Evolutionary conservation across 768 basidiomycete genomes (phyloP).

Genomic region (Russula compacta): DNA sequence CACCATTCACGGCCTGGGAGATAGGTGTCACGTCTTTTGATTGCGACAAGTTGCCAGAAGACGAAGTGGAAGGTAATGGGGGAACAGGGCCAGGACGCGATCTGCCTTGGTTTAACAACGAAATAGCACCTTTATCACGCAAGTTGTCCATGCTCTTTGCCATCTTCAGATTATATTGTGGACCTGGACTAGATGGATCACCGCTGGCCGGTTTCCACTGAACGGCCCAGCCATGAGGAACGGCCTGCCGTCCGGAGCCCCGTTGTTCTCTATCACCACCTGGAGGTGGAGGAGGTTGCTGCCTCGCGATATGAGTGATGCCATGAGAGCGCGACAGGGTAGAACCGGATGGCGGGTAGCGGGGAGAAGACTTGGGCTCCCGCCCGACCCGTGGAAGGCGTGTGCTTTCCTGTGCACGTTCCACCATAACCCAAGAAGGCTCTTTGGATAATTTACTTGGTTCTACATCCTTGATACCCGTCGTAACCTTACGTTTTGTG

Average conservation of each 20-base stretch:
- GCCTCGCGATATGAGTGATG: conserved; percentile 22
- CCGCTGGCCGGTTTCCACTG: conserved; percentile 33
- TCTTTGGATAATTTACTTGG: conserved; percentile 9
- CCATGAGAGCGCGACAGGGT: conserved; percentile 5
- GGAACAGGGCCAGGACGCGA: conserved; percentile 8
- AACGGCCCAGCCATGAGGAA: conserved; percentile 40
- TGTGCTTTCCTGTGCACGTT: background rate
- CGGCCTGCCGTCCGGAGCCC: conserved; percentile 31
- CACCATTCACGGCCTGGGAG: conserved; percentile 2
- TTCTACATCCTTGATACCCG: conserved; percentile 6
- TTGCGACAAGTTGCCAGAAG: background rate
- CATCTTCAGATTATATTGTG: conserved; percentile 16
- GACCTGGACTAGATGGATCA: conserved; percentile 13
- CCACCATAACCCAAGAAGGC: conserved; percentile 14
- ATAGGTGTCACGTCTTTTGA: conserved; percentile 2
- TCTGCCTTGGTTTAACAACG: conserved; percentile 2
- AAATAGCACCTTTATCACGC: conserved; percentile 10
- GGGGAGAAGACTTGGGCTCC: conserved; percentile 17
- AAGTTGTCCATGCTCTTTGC: conserved; percentile 21
- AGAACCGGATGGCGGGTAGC: conserved; percentile 9
- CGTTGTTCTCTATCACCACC: conserved; percentile 19
- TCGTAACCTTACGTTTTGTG: background rate
- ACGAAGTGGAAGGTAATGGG: conserved; percentile 12
- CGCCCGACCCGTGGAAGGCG: conserved; percentile 11
- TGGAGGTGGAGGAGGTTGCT: conserved; percentile 15